A percentile compares a stretch with the other conserved stretches of the same genome.
These are phyloP conservation scores for Verbena officinalis DNA, from an alignment of 257 asterid genomes.

Conservation along the genomic window DNA sequence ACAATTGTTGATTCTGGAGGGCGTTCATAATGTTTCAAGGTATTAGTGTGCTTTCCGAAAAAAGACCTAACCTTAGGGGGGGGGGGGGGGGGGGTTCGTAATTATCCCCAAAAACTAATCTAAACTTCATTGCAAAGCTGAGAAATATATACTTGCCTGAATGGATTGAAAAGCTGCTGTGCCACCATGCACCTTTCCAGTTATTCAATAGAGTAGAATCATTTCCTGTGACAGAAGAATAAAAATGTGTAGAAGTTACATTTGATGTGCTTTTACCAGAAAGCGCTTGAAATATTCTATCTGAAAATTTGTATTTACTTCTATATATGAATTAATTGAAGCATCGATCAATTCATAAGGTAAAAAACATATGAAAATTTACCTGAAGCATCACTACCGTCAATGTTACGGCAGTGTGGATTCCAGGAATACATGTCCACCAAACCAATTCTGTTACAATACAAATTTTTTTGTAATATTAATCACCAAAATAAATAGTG, in stretches of 20 bases:
- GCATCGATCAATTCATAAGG: neutral
- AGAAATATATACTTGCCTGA: slow-evolving; percentile 48
- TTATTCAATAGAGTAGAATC: slow-evolving; percentile 59
- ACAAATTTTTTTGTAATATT: no score
- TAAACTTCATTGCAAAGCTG: slow-evolving; percentile 9
- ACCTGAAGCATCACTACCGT: slow-evolving; percentile 67
- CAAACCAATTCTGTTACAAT: slow-evolving; percentile 55
- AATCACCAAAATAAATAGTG: no score
- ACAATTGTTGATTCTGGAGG: no score
- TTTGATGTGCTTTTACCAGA: neutral
- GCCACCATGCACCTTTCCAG: slow-evolving; percentile 97
- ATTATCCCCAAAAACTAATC: neutral
- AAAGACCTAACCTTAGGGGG: no score
- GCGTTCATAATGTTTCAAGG: no score
- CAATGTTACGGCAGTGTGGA: slow-evolving; percentile 70
- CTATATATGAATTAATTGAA: neutral
- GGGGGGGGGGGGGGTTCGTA: no score
- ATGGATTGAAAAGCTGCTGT: slow-evolving; percentile 73
- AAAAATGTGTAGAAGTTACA: slow-evolving; percentile 3
- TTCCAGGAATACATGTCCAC: slow-evolving; percentile 83
- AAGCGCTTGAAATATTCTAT: neutral
- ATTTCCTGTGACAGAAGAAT: slow-evolving; percentile 51
- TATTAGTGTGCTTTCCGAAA: no score
- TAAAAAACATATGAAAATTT: slow-evolving; percentile 20
- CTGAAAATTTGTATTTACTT: neutral